Conservation (phyloP, 2,329 filamentous ascomycete species). For the Pezicula carpinea region DNA sequence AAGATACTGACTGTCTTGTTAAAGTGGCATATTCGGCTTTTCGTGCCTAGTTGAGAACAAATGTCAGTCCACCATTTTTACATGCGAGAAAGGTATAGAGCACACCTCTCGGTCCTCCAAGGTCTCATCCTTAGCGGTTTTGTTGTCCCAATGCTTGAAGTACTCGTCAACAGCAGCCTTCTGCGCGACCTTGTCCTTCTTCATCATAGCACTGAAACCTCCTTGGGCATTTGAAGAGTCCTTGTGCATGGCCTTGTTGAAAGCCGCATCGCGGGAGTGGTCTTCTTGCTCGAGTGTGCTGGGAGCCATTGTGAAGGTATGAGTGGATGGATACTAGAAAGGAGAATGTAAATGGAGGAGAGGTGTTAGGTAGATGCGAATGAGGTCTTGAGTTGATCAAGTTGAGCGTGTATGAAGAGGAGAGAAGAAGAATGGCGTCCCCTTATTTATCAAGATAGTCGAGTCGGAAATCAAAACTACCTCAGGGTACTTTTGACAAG, state of each 20-base stretch:
- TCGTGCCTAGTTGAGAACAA: constrained; percentile 52
- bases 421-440: not conserved
- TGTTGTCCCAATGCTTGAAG: constrained; percentile 96
- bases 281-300: constrained; percentile 71
- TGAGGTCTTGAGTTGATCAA: constrained; percentile 3
- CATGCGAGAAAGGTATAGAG: constrained; percentile 11
- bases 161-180: constrained; percentile 85
- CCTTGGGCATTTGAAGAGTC: constrained; percentile 63
- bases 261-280: constrained; percentile 79
- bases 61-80: not conserved
- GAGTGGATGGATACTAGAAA: constrained; percentile 1
- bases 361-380: not conserved
- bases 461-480: not conserved
- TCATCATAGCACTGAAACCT: constrained; percentile 78
- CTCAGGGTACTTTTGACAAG: not conserved
- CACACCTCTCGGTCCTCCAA: constrained; percentile 72
- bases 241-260: constrained; percentile 83
- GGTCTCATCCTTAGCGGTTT: constrained; percentile 74
- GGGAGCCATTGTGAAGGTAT: constrained; percentile 23
- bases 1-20: constrained; percentile 73
- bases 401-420: not conserved
- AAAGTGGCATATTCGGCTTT: constrained; percentile 87
- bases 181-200: constrained; percentile 75
- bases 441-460: not conserved
- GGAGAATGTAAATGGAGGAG: constrained; percentile 3